Evolutionary conservation across 495 filamentous ascomycete genomes (phyloP), one percentile per base, ranked within the genome.

Genomic region (Lasiosphaeriaceae sp.): DNA sequence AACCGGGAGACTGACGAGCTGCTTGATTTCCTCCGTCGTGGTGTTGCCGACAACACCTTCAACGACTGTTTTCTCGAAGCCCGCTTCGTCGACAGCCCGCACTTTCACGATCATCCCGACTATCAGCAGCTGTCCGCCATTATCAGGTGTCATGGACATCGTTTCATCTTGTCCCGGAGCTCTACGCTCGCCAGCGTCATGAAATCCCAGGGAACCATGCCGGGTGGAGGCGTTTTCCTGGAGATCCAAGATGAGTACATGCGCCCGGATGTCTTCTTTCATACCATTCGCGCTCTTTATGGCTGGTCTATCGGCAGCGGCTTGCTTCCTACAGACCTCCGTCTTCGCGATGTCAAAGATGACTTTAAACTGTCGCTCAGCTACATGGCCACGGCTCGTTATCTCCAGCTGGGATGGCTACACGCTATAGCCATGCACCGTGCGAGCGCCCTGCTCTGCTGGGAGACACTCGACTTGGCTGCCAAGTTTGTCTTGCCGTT

Each of bases 391-490:
- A 74, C 77, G 20, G 81, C 79, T 11, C 72, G 74, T 35, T 65
- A 82, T 22, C 66, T 86, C 17, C 61, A 68, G 49, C 72, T 83
- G 41, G 64, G 59, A 8, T 64, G 67, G 46, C 72, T 84, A 2
- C 61, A 76, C 21, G 50, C 66, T 14, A 65, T 73, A 9, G 80
- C 78, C 14, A 49, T 81, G 16, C 69, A 78, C 14, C 67, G 80
- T 53, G 80, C 80, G 11, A 60, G 59, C 43, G 65, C 69, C 20
- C 69, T 79, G 19, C 57, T 86, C 23, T 66, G 55, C 52, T 85
- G 82, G 82, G 69, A 73, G 7, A 86, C 80, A 3, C 52, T 85
- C 11, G 82, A 84, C 54, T 63, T 70, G 14, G 78, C 74, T 29
- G 61, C 81, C 20, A 64, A 66, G 48, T 77, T 76, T 37, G 51